phyloP scores from a whole-genome alignment of 2,329 filamentous ascomycete species.

The Grosmannia serpens region DNA sequence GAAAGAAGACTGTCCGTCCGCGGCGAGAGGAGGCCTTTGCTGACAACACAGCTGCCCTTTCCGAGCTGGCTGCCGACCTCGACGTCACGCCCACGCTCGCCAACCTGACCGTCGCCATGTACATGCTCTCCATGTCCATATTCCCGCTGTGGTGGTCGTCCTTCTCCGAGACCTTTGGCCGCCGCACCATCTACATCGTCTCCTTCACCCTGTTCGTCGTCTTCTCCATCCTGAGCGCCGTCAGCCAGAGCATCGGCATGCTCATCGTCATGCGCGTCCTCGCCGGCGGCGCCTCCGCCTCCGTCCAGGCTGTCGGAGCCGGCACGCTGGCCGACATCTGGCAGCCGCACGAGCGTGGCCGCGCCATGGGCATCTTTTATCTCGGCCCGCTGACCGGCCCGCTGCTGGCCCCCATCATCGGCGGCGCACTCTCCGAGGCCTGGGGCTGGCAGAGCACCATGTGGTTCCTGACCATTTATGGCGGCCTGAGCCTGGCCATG shows the following conservation, averaged over 20 bases:
- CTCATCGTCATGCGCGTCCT: slow-evolving; percentile 64
- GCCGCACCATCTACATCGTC: slow-evolving; percentile 65
- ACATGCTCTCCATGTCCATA: slow-evolving; percentile 74
- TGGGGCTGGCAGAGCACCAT: slow-evolving; percentile 67
- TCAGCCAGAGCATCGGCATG: slow-evolving; percentile 61
- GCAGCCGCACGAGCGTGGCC: slow-evolving; percentile 59
- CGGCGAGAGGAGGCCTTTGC: background rate
- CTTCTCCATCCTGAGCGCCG: slow-evolving; percentile 57
- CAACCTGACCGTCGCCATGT: slow-evolving; percentile 67
- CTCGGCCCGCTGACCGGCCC: slow-evolving; percentile 68
- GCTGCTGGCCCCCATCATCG: slow-evolving; percentile 63
- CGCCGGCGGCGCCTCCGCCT: slow-evolving; percentile 64
- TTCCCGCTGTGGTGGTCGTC: slow-evolving; percentile 83
- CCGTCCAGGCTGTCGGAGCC: slow-evolving; percentile 72
- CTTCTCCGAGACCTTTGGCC: slow-evolving; percentile 62
- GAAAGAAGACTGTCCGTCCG: background rate
- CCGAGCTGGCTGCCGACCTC: slow-evolving; percentile 50
- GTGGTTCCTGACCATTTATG: slow-evolving; percentile 67
- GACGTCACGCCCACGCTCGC: slow-evolving; percentile 52
- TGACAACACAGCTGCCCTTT: slow-evolving; percentile 47
- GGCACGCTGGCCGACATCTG: slow-evolving; percentile 77
- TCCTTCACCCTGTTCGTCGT: slow-evolving; percentile 64
- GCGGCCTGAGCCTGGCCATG: slow-evolving; percentile 42
- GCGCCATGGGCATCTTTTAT: slow-evolving; percentile 76
- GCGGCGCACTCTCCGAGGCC: slow-evolving; percentile 56